Evolutionary conservation across 2,329 filamentous ascomycete species (phyloP), one percentile per base, ranked within the genome.

Genomic region (Penicillium sp.): DNA sequence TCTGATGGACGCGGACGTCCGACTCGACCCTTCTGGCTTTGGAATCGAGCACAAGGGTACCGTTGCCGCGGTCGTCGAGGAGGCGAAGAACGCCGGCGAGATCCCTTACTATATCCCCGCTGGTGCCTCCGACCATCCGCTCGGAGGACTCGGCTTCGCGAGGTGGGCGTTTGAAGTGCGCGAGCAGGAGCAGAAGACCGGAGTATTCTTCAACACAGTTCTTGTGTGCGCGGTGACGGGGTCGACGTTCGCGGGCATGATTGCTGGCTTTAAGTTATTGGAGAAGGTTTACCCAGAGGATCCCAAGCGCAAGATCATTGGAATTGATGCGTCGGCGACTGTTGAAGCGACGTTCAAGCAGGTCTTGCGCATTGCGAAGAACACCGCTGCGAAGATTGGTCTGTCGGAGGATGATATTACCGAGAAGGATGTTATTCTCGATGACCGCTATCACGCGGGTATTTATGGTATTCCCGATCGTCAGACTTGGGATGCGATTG

Each of bases 81-180:
- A 86, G 64, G 79, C 86, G 14, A 72, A 76, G 54, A 68, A 63
- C 0, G 67, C 67, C 1, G 87, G 85, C 0, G 79, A 81, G 36
- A 86, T 83, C 68, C 85, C 87, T 0, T 91, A 90, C 67, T 88
- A 87, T 66, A 89, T 90, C 59, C 88, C 88, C 4, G 86, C 87
- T 0, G 87, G 87, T 0, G 87, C 87, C 1, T 87, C 84, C 0
- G 86, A 89, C 67, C 87, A 90, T 67, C 85, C 85, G 0, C 77
- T 89, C 0, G 87, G 88, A 3, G 88, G 87, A 0, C 70, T 90
- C 14, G 87, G 88, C 0, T 90, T 90, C 63, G 86, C 86, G 7
- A 77, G 86, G 2, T 90, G 87, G 84, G 86, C 87, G 1, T 85
- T 88, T 34, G 87, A 90, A 70, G 84, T 91, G 0, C 77, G 77